These are phyloP conservation scores for Myxozyma geophila DNA, from an alignment of 805 yeast species.

Conservation along the genomic window DNA sequence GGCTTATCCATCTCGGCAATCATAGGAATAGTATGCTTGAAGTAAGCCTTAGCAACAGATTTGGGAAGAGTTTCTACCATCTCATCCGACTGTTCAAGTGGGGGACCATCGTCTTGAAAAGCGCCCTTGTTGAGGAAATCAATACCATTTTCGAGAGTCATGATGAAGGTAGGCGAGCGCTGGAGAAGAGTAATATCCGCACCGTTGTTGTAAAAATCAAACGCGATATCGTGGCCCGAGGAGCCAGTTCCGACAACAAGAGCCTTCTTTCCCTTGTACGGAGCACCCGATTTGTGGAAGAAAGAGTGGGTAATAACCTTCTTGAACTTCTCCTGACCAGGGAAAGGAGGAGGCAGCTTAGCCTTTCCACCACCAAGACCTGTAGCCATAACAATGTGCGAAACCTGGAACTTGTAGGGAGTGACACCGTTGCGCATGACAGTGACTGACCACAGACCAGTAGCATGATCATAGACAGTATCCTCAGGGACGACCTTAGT, in stretches of 20 bases:
- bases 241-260: slow-evolving; percentile 53
- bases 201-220: slow-evolving; percentile 53
- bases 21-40: slow-evolving; percentile 48
- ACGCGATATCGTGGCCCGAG: slow-evolving; percentile 53
- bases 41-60: slow-evolving; percentile 43
- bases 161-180: slow-evolving; percentile 51
- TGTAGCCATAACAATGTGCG: slow-evolving; percentile 50
- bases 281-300: slow-evolving; percentile 50
- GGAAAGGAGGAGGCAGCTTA: slow-evolving; percentile 48
- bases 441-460: slow-evolving; percentile 10
- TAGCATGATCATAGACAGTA: slow-evolving; percentile 9
- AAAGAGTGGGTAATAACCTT: slow-evolving; percentile 51
- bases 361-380: slow-evolving; percentile 54
- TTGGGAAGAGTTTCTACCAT: slow-evolving; percentile 46
- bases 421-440: slow-evolving; percentile 1
- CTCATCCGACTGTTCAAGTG: slow-evolving; percentile 49
- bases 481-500: slow-evolving; percentile 38
- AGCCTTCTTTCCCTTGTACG: slow-evolving; percentile 49
- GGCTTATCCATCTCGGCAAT: slow-evolving; percentile 45
- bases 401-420: slow-evolving; percentile 41
- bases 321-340: slow-evolving; percentile 47
- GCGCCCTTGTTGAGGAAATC: slow-evolving; percentile 44
- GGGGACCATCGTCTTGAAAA: slow-evolving; percentile 49
- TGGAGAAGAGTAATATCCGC: slow-evolving; percentile 51
- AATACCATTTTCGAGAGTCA: slow-evolving; percentile 48